Percentiles rank a stretch among this genome's conserved stretches.
phyloP scores from a whole-genome alignment of 345 rosid species.

The Salix udensis region DNA sequence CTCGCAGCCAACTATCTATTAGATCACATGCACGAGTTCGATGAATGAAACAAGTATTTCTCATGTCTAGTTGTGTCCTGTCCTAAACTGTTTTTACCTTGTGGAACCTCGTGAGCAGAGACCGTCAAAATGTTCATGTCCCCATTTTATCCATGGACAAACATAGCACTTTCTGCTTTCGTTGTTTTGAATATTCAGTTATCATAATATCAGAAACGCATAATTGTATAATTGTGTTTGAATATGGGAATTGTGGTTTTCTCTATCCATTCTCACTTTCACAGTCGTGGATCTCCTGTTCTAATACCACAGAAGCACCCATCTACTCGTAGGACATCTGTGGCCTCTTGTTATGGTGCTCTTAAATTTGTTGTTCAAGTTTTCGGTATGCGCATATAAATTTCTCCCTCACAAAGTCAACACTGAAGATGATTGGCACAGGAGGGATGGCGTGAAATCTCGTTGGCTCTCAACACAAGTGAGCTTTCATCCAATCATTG shows the following conservation, averaged over 20 bases:
- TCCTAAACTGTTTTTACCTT: neutral
- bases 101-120: neutral
- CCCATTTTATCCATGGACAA: conserved; percentile 10
- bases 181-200: neutral
- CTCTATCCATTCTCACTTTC: neutral
- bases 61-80: neutral
- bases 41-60: conserved; percentile 26
- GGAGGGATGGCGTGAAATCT: no score
- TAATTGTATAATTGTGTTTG: neutral
- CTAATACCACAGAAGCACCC: neutral
- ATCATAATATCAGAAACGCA: neutral
- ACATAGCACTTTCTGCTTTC: neutral
- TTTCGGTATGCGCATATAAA: neutral
- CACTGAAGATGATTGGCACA: neutral
- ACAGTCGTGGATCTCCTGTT: neutral
- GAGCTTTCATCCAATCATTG: no score
- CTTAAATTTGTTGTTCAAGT: neutral
- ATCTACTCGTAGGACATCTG: neutral
- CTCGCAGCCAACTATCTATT: conserved; percentile 89
- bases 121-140: conserved; percentile 6
- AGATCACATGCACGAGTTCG: conserved; percentile 84
- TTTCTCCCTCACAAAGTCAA: neutral
- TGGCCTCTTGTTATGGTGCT: neutral
- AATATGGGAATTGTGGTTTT: neutral
- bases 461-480: no score